Conservation (phyloP, 768 basidiomycete species). For the Tylopilus felleus region DNA sequence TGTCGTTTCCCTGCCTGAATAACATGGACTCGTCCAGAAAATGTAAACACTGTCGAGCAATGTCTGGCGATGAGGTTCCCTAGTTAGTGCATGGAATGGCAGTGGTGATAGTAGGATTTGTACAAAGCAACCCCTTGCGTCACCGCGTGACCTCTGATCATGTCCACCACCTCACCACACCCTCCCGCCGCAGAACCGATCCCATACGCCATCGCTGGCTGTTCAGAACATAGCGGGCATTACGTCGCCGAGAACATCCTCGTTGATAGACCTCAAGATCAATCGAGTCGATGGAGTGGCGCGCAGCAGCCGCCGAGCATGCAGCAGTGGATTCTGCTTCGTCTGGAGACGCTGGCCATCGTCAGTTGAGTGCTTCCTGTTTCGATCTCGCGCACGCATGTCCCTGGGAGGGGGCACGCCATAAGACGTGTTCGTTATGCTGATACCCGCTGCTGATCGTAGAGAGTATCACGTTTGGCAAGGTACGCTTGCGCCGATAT, state of each 20-base stretch:
- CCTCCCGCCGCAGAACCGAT: constrained; percentile 23
- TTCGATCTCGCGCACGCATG: neutral
- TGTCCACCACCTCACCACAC: neutral
- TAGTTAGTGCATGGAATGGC: too few relatives aligned
- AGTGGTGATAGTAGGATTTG: too few relatives aligned
- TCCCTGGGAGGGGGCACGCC: too few relatives aligned
- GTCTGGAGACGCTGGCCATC: constrained; percentile 55
- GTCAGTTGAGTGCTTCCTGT: constrained; percentile 53
- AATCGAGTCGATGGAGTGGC: constrained; percentile 71
- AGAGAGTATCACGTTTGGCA: constrained; percentile 80
- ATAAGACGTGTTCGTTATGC: neutral
- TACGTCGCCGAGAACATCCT: constrained; percentile 71
- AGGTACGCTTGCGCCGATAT: constrained; percentile 41
- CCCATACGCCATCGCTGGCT: constrained; percentile 54
- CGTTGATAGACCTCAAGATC: constrained; percentile 47
- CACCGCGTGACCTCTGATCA: too few relatives aligned
- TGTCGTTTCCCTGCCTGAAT: too few relatives aligned
- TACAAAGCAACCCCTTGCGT: too few relatives aligned
- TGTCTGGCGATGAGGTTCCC: too few relatives aligned
- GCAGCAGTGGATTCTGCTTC: constrained; percentile 70
- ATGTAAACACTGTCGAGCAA: too few relatives aligned
- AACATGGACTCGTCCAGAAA: too few relatives aligned
- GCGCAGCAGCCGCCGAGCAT: constrained; percentile 52
- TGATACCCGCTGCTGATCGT: neutral
- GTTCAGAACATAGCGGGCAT: constrained; percentile 68